phyloP scores from a whole-genome alignment of 768 basidiomycete genomes.

The Pholiota conissans region DNA sequence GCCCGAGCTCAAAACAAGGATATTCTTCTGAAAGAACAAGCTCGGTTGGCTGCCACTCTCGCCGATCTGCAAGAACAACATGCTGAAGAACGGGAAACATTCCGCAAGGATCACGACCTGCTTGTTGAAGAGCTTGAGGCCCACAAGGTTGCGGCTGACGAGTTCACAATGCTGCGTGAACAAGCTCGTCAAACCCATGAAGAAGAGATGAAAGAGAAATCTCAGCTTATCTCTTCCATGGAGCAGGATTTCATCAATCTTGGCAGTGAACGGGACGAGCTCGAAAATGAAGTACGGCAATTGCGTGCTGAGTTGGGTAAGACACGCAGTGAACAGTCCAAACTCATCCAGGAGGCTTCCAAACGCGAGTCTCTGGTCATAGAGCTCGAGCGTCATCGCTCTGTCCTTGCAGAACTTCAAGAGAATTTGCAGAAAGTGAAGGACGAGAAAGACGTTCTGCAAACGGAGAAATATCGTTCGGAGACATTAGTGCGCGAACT shows the following conservation, averaged over 20 bases:
- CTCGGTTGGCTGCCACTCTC: slow-evolving; percentile 41
- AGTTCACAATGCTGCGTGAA: slow-evolving; percentile 46
- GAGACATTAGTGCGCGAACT: slow-evolving; percentile 75
- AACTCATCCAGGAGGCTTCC: slow-evolving; percentile 69
- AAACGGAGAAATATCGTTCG: slow-evolving; percentile 68
- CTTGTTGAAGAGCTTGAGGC: slow-evolving; percentile 61
- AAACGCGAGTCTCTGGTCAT: slow-evolving; percentile 71
- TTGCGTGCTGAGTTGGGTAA: slow-evolving; percentile 61
- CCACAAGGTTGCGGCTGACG: slow-evolving; percentile 53
- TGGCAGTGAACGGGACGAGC: slow-evolving; percentile 42
- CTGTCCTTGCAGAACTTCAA: slow-evolving; percentile 73
- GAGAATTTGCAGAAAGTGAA: slow-evolving; percentile 76
- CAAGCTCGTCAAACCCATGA: slow-evolving; percentile 44
- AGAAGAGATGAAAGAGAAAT: slow-evolving; percentile 50
- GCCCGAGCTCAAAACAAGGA: slow-evolving; percentile 33
- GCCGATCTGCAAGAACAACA: slow-evolving; percentile 53
- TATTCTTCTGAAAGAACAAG: slow-evolving; percentile 44
- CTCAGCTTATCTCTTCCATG: slow-evolving; percentile 41
- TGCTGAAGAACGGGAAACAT: slow-evolving; percentile 43
- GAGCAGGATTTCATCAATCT: slow-evolving; percentile 50
- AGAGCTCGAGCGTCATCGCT: slow-evolving; percentile 79
- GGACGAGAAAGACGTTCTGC: slow-evolving; percentile 79
- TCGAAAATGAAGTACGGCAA: slow-evolving; percentile 47
- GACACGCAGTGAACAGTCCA: slow-evolving; percentile 58
- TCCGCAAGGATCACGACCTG: slow-evolving; percentile 48